Conservation (phyloP, 2,329 filamentous ascomycete genomes). For the Didymella segeticola region DNA sequence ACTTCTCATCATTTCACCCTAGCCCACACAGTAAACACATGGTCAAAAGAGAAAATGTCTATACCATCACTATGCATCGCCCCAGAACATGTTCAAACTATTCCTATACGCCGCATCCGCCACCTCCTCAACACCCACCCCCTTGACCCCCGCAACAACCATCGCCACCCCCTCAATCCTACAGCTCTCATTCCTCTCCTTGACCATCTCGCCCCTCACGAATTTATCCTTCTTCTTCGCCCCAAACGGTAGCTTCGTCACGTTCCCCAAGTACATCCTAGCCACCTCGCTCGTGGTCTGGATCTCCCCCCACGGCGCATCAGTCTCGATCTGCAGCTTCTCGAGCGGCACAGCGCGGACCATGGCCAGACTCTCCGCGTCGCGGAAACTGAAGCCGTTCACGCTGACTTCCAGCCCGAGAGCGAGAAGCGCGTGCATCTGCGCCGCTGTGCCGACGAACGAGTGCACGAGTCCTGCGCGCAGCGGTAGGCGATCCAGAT, state of each 20-base stretch:
- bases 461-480: constrained; percentile 49
- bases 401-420: constrained; percentile 56
- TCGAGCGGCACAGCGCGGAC: constrained; percentile 51
- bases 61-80: not conserved
- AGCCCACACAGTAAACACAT: too few relatives aligned
- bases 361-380: constrained; percentile 52
- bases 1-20: too few relatives aligned
- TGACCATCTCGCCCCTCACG: constrained; percentile 55
- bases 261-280: constrained; percentile 53
- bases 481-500: constrained; percentile 46
- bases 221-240: constrained; percentile 61
- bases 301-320: constrained; percentile 59
- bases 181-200: constrained; percentile 61
- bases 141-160: constrained; percentile 59
- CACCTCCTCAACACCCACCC: constrained; percentile 52
- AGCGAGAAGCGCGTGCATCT: constrained; percentile 50
- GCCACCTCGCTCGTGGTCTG: constrained; percentile 45
- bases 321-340: constrained; percentile 56
- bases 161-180: constrained; percentile 56
- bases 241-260: constrained; percentile 44
- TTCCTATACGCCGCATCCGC: constrained; percentile 50
- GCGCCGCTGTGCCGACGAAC: constrained; percentile 49
- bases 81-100: constrained; percentile 31
- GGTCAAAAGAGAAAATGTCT: not conserved
- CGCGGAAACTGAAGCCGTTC: constrained; percentile 58